Percentiles rank a stretch among this genome's conserved stretches.
phyloP scores from a whole-genome alignment of 179 eudicot species.

The Spergularia azorica region DNA sequence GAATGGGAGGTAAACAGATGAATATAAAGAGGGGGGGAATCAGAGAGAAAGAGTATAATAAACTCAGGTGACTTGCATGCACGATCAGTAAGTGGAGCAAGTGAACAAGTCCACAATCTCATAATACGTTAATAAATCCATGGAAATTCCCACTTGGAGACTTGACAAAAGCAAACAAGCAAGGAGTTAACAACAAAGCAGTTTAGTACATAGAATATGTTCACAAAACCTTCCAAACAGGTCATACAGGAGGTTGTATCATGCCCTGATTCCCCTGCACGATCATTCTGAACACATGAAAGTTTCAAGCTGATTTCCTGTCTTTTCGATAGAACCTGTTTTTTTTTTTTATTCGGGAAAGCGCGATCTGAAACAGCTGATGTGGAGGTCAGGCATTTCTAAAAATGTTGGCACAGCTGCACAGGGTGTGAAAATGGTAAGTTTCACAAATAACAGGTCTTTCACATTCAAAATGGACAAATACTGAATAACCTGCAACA shows the following conservation, averaged over 20 bases:
- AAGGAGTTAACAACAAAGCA: not conserved
- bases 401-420: too few species aligned
- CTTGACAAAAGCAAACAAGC: not conserved
- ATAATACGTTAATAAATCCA: not conserved
- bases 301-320: not conserved
- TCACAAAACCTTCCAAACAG: not conserved
- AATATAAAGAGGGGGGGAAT: constrained; percentile 5
- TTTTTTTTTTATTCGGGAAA: too few species aligned
- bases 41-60: not conserved
- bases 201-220: not conserved
- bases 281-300: not conserved
- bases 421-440: not conserved
- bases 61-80: constrained; percentile 19
- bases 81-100: constrained; percentile 16
- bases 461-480: constrained; percentile 14
- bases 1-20: not conserved
- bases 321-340: too few species aligned
- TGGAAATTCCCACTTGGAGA: not conserved
- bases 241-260: not conserved
- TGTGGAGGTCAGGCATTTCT: too few species aligned
- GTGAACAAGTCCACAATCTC: constrained; percentile 14
- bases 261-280: not conserved
- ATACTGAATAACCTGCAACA: constrained; percentile 19
- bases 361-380: too few species aligned
- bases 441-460: constrained; percentile 2